Evolutionary conservation across 352 stramenopile genomes (phyloP), one percentile per base, ranked within the genome.

Genomic region (Globisporangium spinosum): DNA sequence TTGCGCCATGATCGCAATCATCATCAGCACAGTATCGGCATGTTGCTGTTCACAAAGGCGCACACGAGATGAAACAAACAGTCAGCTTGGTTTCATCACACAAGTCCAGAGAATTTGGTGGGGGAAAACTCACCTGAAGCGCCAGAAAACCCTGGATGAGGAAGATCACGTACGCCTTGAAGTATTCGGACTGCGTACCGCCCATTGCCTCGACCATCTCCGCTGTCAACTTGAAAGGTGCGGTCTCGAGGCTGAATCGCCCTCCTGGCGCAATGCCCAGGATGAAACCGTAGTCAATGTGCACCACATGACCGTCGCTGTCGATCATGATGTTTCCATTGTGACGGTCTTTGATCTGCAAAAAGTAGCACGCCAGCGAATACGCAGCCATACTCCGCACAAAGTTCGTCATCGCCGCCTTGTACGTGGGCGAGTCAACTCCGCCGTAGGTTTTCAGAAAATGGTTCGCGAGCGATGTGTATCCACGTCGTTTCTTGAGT

Each of bases 271-370:
- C 97, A 79, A 98, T 99, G 49, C 97, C 97, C 23, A 99, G 91
- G 45, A 99, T 97, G 77, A 99, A 99, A 17, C 98, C 97, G 76
- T 99, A 99, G 80, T 99, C 98, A 70, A 99, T 99, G 80, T 99
- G 97, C 57, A 99, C 92, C 3, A 99, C 80, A 73, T 98, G 95
- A 8, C 97, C 97, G 55, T 97, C 83, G 54, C 86, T 98, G 78
- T 99, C 97, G 58, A 99, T 97, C 91, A 99, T 98, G 66, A 99
- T 98, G 74, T 99, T 99, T 34, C 97, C 98, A 73, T 99, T 99
- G 89, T 99, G 98, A 3, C 97, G 89, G 77, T 99, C 98, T 75
- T 99, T 99, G 70, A 99, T 92, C 67, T 98, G 94, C 49, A 99
- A 76, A 23, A 99, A 89, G 75, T 99, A 99, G 62, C 89, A 98